Evolutionary conservation across 2,329 filamentous ascomycete species (phyloP).

Genomic region (Fusarium nurragi): DNA sequence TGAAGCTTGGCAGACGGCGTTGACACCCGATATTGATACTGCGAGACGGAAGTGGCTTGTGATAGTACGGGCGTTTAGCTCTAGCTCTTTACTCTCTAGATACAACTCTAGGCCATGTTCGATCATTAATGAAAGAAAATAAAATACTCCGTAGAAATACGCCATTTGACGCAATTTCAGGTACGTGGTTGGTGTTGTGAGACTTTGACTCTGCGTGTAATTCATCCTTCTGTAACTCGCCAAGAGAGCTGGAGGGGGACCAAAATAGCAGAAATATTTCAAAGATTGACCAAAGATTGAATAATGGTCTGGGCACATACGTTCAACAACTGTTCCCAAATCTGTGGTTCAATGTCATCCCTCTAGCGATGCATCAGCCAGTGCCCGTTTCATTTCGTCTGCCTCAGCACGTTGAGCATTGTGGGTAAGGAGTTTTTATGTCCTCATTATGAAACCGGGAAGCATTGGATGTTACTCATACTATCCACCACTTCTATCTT

Average conservation of each 20-base stretch:
- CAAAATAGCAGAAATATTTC: no score
- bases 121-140: not conserved
- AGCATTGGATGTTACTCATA: not conserved
- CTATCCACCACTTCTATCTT: not conserved
- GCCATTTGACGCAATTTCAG: constrained; percentile 2
- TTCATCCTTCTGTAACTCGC: constrained; percentile 5
- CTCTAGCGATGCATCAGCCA: constrained; percentile 16
- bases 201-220: not conserved
- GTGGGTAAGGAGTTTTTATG: constrained; percentile 28
- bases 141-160: no score
- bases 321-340: not conserved
- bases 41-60: constrained; percentile 26
- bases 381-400: constrained; percentile 24
- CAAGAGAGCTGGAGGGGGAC: not conserved
- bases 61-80: constrained; percentile 15
- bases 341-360: constrained; percentile 2
- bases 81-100: not conserved
- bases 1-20: constrained; percentile 29
- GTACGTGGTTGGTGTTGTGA: constrained; percentile 1
- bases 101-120: not conserved
- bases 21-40: constrained; percentile 25
- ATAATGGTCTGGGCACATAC: no score
- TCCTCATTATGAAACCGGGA: constrained; percentile 20
- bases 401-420: constrained; percentile 6
- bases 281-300: no score